Evolutionary conservation across 306 rosid species (phyloP).

Genomic region (Lathyrus aphaca): DNA sequence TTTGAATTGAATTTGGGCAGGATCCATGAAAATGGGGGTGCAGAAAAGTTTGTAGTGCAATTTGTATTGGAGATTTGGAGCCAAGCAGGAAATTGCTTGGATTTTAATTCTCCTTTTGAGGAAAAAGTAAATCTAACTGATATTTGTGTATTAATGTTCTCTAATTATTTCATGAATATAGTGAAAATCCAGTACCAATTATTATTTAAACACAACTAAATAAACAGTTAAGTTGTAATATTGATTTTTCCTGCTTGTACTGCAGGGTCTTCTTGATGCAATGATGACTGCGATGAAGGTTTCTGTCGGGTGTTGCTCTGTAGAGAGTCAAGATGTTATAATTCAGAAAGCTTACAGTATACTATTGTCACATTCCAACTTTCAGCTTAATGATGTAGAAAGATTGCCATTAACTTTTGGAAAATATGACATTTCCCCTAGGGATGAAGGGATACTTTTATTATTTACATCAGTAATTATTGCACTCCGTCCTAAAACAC

Average conservation of each 20-base stretch:
- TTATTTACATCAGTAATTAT: conserved; percentile 81
- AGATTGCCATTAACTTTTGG: conserved; percentile 52
- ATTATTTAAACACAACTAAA: conserved; percentile 32
- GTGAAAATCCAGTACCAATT: conserved; percentile 10
- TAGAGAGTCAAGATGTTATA: conserved; percentile 67
- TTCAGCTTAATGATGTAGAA: conserved; percentile 57
- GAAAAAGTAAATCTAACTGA: conserved; percentile 58
- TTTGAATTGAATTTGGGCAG: conserved; percentile 55
- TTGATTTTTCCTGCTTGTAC: conserved; percentile 40
- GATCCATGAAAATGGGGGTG: conserved; percentile 64
- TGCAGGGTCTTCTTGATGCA: conserved; percentile 81
- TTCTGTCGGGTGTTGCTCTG: conserved; percentile 68
- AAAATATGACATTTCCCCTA: conserved; percentile 48
- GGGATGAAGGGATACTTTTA: conserved; percentile 68
- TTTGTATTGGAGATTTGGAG: conserved; percentile 70
- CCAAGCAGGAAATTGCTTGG: conserved; percentile 55
- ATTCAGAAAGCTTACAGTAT: conserved; percentile 65
- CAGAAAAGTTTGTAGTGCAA: conserved; percentile 63
- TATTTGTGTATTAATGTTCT: conserved; percentile 24
- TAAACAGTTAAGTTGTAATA: conserved; percentile 18
- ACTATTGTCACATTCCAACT: conserved; percentile 58
- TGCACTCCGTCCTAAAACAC: conserved; percentile 59
- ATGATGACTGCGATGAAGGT: conserved; percentile 68
- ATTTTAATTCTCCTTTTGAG: conserved; percentile 42
- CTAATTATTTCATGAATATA: conserved; percentile 3